Percentiles rank a stretch among this genome's conserved stretches.
phyloP scores from a whole-genome alignment of 2,329 filamentous ascomycete species.

The Xylaria sp. region DNA sequence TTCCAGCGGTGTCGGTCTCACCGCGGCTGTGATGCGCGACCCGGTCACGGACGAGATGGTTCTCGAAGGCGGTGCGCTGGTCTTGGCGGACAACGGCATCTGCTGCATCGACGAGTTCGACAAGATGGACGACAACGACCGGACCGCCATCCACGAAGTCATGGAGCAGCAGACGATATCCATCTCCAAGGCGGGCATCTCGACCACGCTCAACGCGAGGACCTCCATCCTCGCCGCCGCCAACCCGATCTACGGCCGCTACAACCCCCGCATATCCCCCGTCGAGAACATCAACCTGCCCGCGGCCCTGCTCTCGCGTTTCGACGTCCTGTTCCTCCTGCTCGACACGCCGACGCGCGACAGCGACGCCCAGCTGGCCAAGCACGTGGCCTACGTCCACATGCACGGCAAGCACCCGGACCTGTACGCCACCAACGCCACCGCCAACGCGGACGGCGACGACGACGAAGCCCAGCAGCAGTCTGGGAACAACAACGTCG shows the following conservation, averaged over 20 bases:
- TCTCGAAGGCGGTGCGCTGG: slow-evolving; percentile 77
- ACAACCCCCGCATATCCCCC: slow-evolving; percentile 95
- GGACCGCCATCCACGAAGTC: slow-evolving; percentile 83
- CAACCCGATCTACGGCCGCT: slow-evolving; percentile 95
- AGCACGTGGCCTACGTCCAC: slow-evolving; percentile 94
- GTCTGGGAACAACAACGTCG: too few species aligned
- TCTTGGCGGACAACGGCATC: slow-evolving; percentile 80
- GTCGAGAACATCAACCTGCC: slow-evolving; percentile 99
- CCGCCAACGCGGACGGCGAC: slow-evolving; percentile 44
- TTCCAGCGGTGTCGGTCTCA: slow-evolving; percentile 80
- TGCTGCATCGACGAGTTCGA: slow-evolving; percentile 88
- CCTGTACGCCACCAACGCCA: slow-evolving; percentile 51
- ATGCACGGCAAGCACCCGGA: slow-evolving; percentile 96
- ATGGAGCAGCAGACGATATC: slow-evolving; percentile 89
- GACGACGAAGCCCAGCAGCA: slow-evolving; percentile 34
- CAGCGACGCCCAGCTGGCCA: slow-evolving; percentile 87
- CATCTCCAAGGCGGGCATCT: slow-evolving; percentile 75
- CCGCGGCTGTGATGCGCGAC: slow-evolving; percentile 81
- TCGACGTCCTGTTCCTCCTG: slow-evolving; percentile 95
- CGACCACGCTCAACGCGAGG: slow-evolving; percentile 85
- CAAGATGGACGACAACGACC: slow-evolving; percentile 86
- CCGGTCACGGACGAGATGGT: slow-evolving; percentile 86
- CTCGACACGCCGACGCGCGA: slow-evolving; percentile 92
- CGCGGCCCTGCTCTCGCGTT: slow-evolving; percentile 94
- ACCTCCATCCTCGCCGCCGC: slow-evolving; percentile 95